Percentiles rank a stretch among this genome's conserved stretches.
Conservation (phyloP, 371 early-diverging fungal genomes). For the Syncephalastrum racemosum region DNA sequence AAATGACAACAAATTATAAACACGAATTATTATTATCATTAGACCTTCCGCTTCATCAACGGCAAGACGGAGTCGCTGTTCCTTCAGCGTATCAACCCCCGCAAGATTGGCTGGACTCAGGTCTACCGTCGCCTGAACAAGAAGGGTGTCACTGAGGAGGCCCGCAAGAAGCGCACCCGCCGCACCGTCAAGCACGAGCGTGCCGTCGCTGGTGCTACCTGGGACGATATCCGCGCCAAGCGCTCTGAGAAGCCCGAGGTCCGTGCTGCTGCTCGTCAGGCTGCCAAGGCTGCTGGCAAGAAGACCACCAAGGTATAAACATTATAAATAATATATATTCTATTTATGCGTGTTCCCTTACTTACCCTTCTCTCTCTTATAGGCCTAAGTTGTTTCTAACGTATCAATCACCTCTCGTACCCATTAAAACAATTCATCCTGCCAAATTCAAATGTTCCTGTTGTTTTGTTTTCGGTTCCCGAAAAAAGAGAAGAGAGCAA, state of each 20-base stretch:
- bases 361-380: too few relatives aligned
- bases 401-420: too few relatives aligned
- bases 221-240: conserved; percentile 95
- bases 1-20: not conserved
- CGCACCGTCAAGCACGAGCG: conserved; percentile 95
- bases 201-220: conserved; percentile 93
- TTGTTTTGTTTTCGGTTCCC: too few relatives aligned
- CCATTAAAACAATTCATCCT: too few relatives aligned
- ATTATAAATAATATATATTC: too few relatives aligned
- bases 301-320: conserved; percentile 59
- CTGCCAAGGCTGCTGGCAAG: conserved; percentile 90
- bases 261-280: conserved; percentile 89
- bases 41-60: conserved; percentile 95
- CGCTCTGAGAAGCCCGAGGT: conserved; percentile 94
- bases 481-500: too few relatives aligned
- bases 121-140: conserved; percentile 97
- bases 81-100: conserved; percentile 95
- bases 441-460: too few relatives aligned
- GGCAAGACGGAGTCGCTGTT: conserved; percentile 95
- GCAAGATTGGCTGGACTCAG: conserved; percentile 96
- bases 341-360: too few relatives aligned
- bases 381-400: too few relatives aligned
- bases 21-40: conserved; percentile 7
- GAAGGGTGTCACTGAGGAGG: conserved; percentile 97
- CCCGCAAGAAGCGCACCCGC: conserved; percentile 94